Base-by-base conservation (phyloP, 805 yeast genomes). In the Henningerozyma blattae region DNA sequence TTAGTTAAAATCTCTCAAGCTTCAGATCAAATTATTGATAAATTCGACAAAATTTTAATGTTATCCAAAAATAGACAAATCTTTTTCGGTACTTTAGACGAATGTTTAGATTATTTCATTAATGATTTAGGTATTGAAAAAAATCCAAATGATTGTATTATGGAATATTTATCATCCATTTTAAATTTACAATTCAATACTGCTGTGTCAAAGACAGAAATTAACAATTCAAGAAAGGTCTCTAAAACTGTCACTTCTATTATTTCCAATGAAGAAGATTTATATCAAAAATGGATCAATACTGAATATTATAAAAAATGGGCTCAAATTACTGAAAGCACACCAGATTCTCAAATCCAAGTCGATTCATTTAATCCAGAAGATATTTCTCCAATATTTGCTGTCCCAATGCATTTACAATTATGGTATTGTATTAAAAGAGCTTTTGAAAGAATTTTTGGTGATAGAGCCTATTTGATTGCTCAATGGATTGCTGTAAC, bases 121-220 rank as follows among this genome's bases (percentile, higher is more conserved):
- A 54, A 58, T 15, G 37, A 38, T 16, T 63, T 75, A 71, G 80
- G 79, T 17, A 72, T 56, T 50, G 57, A 58, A 17, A 70, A 73
- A 44, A 65, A 69, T 30, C 63, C 65, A 34, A 67, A 78, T 57
- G 75, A 72, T 49, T 70, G 78, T 22, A 72, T 77, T 29, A 69
- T 77, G n/a, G 82, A 75, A 49, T 75, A 59, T 49, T 59, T 75
- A 41, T 74, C 80, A 14, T 64, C 77, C 3, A 61, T 75, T 34
- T 70, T 79, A 18, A 74, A 72, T 46, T 43, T 40, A 15, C 48
- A 46, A 33, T 39, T 42, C 24, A 30, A 32, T 15, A 34, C 38
- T 14, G 18, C 18, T 15, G 30, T 22, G 18, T 25, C 32, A 28
- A 24, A 28, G 4, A 18, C 34, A n/a, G 28, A 33, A 13, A 27